These are phyloP conservation scores for Silybum marianum DNA, from an alignment of 129 eudicot species.

Conservation along the genomic window DNA sequence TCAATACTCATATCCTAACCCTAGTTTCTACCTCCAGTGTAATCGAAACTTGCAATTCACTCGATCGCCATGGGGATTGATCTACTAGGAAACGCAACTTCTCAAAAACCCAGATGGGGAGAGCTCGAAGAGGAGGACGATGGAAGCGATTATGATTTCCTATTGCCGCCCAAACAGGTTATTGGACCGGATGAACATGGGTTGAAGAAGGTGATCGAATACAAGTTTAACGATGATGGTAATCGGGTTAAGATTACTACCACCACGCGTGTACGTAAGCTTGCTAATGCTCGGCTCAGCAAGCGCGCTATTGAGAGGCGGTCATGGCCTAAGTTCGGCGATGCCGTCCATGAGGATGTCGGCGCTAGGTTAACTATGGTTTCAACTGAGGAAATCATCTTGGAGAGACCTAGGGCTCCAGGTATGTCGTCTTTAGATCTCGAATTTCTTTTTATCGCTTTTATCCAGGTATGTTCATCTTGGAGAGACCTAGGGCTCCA, in stretches of 20 bases:
- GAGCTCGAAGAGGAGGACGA: constrained; percentile 90
- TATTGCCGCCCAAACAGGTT: constrained; percentile 70
- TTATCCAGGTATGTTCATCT: no score
- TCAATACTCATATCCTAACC: no score
- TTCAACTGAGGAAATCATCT: constrained; percentile 80
- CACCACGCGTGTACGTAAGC: constrained; percentile 72
- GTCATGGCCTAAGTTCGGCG: constrained; percentile 86
- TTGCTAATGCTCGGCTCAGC: constrained; percentile 78
- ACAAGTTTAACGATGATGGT: constrained; percentile 74
- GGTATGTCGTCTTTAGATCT: constrained; percentile 40
- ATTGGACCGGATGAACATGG: constrained; percentile 86
- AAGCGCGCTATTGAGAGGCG: constrained; percentile 81
- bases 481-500: no score
- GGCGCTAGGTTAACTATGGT: constrained; percentile 81
- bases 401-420: constrained; percentile 78
- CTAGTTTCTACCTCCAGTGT: background rate
- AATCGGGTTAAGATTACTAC: constrained; percentile 78
- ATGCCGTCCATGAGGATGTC: constrained; percentile 86
- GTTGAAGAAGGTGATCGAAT: constrained; percentile 66
- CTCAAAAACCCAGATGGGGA: constrained; percentile 62
- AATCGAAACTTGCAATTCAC: background rate
- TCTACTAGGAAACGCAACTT: constrained; percentile 19
- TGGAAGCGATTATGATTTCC: constrained; percentile 62
- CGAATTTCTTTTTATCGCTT: background rate
- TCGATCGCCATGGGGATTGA: constrained; percentile 2